Base-by-base conservation (phyloP, 805 yeast genomes). In the Pichia ethanolica region DNA sequence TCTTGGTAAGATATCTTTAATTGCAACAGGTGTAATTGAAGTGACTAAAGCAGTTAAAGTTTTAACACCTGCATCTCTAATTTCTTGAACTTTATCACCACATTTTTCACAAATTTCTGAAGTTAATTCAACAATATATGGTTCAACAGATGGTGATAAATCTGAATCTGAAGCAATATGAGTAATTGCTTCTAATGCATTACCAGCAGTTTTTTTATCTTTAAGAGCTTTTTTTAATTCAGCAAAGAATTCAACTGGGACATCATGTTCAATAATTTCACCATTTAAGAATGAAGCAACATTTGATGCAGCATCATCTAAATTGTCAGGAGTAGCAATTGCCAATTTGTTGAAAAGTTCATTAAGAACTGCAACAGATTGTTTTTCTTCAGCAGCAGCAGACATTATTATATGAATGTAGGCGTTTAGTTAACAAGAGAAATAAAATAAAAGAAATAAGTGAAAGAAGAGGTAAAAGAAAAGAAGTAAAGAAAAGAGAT, bases 241-340 rank as follows among this genome's bases (percentile, higher is more conserved):
- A 56, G 71, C 72, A 72, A 91, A 88, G 81, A 91, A 89, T 65
- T 80, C 82, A 65, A 75, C 83, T 65, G 99, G 98, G 60, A 89
- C 93, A 75, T 91, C 98, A 74, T 93, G 98, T 78, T 93, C 99
- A 71, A 91, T 90, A 74, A 90, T 89, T 68, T 91, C 87, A 61
- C 97, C 95, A 75, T 91, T 91, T 73, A 93, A 80, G 79, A 93
- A 90, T 56, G 93, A 79, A 59, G 98, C 81, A 64, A 93, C 87
- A 69, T 87, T 88, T 64, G 85, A 71, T 67, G 97, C 93, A 69
- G 95, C 90, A 68, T 79, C 82, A 55, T 80, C 82, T 71, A 90
- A 82, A 69, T 82, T 83, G 65, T 89, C 97, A 52, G 83, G 71
- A 61, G 86, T 68, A 65, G 98, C 96, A 70, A 93, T 88, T 68